Percentiles rank a stretch among this genome's conserved stretches.
Conservation (phyloP, 768 basidiomycete genomes). For the Wakefieldia striispora region DNA sequence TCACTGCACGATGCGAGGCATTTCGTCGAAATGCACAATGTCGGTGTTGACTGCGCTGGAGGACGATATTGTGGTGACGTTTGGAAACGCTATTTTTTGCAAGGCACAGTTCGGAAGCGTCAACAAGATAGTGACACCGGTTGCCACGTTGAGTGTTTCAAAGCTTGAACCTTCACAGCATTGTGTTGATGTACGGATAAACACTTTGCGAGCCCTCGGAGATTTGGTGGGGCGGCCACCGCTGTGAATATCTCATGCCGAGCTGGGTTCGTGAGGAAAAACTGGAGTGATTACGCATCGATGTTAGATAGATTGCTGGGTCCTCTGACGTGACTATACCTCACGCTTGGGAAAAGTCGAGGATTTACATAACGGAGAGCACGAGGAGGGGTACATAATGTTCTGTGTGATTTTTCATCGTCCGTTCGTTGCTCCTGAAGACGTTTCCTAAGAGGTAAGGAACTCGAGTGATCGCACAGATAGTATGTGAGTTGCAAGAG, state of each 20-base stretch:
- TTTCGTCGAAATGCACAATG: too few species aligned
- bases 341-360: conserved; percentile 18
- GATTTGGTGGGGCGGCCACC: too few species aligned
- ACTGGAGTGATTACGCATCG: too few species aligned
- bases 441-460: too few species aligned
- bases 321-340: too few species aligned
- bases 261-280: too few species aligned
- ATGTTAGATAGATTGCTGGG: too few species aligned
- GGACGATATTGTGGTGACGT: too few species aligned
- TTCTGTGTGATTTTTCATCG: conserved; percentile 4
- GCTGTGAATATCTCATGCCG: too few species aligned
- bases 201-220: too few species aligned
- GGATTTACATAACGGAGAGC: conserved; percentile 29
- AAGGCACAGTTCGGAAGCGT: conserved; percentile 9
- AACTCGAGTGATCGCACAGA: not conserved
- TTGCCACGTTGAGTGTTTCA: conserved; percentile 18
- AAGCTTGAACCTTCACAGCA: conserved; percentile 13
- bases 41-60: too few species aligned
- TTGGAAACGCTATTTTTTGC: conserved; percentile 1
- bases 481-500: conserved; percentile 25
- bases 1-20: too few species aligned
- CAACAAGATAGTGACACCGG: not conserved
- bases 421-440: conserved; percentile 2
- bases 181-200: conserved; percentile 11
- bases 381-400: conserved; percentile 20